Evolutionary conservation across 768 basidiomycete genomes (phyloP), one percentile per base, ranked within the genome.

Genomic region (Russula sp.): DNA sequence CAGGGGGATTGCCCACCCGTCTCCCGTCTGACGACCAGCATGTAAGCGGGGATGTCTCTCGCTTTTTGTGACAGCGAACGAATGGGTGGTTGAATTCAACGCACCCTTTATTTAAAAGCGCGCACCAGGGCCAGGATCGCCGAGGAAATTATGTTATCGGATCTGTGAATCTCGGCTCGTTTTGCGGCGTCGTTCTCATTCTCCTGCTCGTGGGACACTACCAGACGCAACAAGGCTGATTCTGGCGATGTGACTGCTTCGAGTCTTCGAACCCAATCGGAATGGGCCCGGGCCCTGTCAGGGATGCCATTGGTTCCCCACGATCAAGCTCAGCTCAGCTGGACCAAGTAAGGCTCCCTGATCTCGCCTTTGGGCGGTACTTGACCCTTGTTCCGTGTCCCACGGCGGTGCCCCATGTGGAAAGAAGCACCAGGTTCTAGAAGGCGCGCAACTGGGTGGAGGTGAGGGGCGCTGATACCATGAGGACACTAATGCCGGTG

Each of bases 361-460:
- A 54, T 63, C 62, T 59, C 25, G 36, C 52, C 10, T 38, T 63
- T 48, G 50, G 52, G 41, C 48, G 41, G 61, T 46, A 32, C n/a
- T 54, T 29, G 50, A 43, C 38, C 25, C 52, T 22, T 49, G 18
- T 16, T 59, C 61, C 62, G 57, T 49, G 47, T 63, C 62, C 51
- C 62, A 63, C 58, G 62, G 46, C 45, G 35, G 57, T 54, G 6
- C 62, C 47, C 62, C 62, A 63, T 63, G 62, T 45, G 58, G 62
- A 63, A 62, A 39, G 55, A 58, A 63, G 38, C 38, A 25, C 13
- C 45, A n/a, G 13, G 36, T 63, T 63, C 61, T 63, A 63, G 61
- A 63, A 63, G 45, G 43, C 25, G 18, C 39, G 46, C 57, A 41
- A 48, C 22, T 58, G 43, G 60, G 61, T 58, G 61, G 45, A 54